Evolutionary conservation across 31 red algal genomes (phyloP), one percentile per base, ranked within the genome.

Genomic region (Bonnemaisonia californica): DNA sequence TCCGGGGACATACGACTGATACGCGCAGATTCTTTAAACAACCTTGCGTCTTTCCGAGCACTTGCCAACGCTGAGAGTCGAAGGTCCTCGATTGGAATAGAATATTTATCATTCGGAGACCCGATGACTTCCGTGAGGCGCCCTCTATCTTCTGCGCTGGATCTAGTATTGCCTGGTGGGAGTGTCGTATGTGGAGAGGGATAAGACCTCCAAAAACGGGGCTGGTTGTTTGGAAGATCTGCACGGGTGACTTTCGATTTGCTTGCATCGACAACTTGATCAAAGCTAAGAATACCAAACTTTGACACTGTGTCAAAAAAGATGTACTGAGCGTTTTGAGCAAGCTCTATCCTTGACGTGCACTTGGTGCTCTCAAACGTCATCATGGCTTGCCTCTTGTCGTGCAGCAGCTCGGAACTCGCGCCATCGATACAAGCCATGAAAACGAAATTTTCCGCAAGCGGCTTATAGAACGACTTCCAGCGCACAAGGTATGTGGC

Each of bases 231-330:
- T 11, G 77, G 70, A 21, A 90, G 61, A 51, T 90, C 87, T 22
- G 87, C 77, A 33, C 87, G 54, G 0, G 87, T 90, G 2, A 90
- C 87, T 40, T 76, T 81, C 1, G 87, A 27, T 35, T 38, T 51
- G 34, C 24, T 32, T 12, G 87, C 78, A 83, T 90, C 55, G 18
- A 74, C 80, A 42, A 85, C 68, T 62, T 91, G 88, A 48, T 85
- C 81, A 74, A 91, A 84, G 32, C 67, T 65, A 32, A 91, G 40
- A 59, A 91, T 69, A 40, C 88, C 88, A 71, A 84, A 91, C 64
- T 91, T 91, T 54, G 80, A 84, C 28, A 67, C 70, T 19, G 88
- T 91, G 69, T 91, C 88, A 79, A 91, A 91, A 47, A 91, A 91
- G 34, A 91, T 74, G 37, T 76, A 51, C 36, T 39, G 42, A 5